phyloP scores from a whole-genome alignment of 371 early-diverging fungal genomes.

The Zychaea mexicana region DNA sequence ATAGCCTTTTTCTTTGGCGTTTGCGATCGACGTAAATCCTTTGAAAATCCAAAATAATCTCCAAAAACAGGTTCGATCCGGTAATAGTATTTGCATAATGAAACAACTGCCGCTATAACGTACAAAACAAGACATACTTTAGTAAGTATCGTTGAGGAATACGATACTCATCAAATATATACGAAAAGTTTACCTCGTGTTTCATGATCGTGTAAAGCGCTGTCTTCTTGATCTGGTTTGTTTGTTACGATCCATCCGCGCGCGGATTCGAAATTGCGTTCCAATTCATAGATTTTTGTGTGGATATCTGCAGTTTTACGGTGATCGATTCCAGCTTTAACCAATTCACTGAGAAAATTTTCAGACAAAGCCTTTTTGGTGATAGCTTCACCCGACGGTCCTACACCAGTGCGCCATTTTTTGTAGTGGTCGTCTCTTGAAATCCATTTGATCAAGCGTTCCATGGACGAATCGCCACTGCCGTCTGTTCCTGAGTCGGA shows the following conservation, averaged over 20 bases:
- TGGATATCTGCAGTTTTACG: not conserved
- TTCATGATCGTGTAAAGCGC: not conserved
- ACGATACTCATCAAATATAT: not conserved
- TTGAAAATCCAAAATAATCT: not conserved
- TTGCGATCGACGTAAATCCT: not conserved
- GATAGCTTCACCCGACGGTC: not conserved
- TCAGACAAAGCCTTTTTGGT: not conserved
- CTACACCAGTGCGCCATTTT: not conserved
- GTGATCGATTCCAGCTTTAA: not conserved
- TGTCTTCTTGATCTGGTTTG: not conserved
- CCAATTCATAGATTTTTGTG: not conserved
- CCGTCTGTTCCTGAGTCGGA: not conserved
- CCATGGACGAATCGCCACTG: not conserved
- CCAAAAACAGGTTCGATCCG: not conserved
- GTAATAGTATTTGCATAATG: slow-evolving; percentile 4
- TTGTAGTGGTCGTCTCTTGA: not conserved
- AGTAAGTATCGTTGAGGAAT: not conserved
- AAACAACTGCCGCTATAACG: not conserved
- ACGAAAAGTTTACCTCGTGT: not conserved
- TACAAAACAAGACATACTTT: not conserved
- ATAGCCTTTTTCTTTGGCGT: not conserved
- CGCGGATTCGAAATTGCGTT: not conserved
- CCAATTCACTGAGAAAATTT: not conserved
- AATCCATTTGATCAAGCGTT: not conserved
- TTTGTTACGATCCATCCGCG: not conserved